phyloP scores from a whole-genome alignment of 1,284 basidiomycete genomes.

The Leccinum angustisporum region DNA sequence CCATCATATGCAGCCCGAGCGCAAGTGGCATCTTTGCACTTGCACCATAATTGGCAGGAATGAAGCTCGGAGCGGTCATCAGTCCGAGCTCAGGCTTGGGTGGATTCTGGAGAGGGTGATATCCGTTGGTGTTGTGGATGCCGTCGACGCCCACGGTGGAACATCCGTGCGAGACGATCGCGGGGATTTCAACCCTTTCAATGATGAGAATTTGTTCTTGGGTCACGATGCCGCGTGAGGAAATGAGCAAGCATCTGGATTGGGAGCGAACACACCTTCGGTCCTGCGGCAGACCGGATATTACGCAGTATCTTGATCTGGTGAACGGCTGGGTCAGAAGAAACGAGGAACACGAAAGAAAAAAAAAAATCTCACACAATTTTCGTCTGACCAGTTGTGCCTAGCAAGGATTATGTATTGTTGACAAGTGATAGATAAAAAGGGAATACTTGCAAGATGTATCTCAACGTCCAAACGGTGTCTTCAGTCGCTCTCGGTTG shows the following conservation, averaged over 20 bases:
- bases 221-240: background rate
- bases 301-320: conserved; percentile 7
- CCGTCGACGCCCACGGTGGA: background rate
- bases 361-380: conserved; percentile 1
- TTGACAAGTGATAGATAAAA: background rate
- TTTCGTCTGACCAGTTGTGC: conserved; percentile 8
- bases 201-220: conserved; percentile 10
- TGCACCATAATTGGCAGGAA: conserved; percentile 5
- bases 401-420: background rate
- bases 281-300: background rate
- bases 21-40: conserved; percentile 10
- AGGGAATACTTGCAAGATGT: conserved; percentile 2
- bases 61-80: background rate
- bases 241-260: background rate
- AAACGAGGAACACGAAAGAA: background rate
- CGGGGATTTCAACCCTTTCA: conserved; percentile 1
- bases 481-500: background rate
- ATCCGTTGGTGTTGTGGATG: background rate
- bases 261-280: background rate
- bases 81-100: background rate
- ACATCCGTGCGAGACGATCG: background rate
- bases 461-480: conserved; percentile 3
- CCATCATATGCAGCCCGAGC: conserved; percentile 8
- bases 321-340: background rate
- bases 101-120: background rate